Evolutionary conservation across 176 grass and related monocot genomes (phyloP), one percentile per base, ranked within the genome.

Genomic region (Chrysopogon serrulatus): DNA sequence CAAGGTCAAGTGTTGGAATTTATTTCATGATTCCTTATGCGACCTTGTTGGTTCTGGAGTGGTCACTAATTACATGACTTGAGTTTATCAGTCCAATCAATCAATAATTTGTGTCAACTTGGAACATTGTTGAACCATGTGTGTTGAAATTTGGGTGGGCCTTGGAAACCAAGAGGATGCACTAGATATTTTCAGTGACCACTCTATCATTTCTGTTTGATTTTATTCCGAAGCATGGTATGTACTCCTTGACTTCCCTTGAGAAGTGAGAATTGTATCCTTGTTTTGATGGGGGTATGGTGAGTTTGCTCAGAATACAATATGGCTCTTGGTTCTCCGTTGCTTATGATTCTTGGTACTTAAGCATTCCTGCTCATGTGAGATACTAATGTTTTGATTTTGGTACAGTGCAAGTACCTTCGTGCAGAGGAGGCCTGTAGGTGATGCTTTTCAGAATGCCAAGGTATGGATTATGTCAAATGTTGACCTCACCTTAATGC

Each of bases 141-240:
- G 27, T 8, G 43, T 68, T 81, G 26, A 36, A 71, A 79, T 33
- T 73, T 78, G 27, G 72, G 65, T 77, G 65, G 6, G 28, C 61
- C 70, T 70, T 89, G 65, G 74, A 65, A 69, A 82, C 73, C 14
- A 40, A 71, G 88, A 65, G 28, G 65, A 66, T 65, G 31, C 56
- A 73, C 56, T 61, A 62, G 65, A 33, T 81, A 85, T 86, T 85
- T 77, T 37, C 65, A 32, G 23, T 70, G 33, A 79, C 60, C 40
- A 79, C 31, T 74, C 74, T 87, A 62, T 74, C 40, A 14, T 69
- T 75, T 69, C 56, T 87, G 61, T 80, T 90, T 86, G 64, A 39
- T 33, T 85, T 83, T 87, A 57, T 84, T 87, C n/a, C 7, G 60
- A 80, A 77, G 23, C 49, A 87, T 87, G 89, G 80, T 90, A 87